phyloP scores from a whole-genome alignment of 164 flowering plant genomes.

The Magnolia officinalis region DNA sequence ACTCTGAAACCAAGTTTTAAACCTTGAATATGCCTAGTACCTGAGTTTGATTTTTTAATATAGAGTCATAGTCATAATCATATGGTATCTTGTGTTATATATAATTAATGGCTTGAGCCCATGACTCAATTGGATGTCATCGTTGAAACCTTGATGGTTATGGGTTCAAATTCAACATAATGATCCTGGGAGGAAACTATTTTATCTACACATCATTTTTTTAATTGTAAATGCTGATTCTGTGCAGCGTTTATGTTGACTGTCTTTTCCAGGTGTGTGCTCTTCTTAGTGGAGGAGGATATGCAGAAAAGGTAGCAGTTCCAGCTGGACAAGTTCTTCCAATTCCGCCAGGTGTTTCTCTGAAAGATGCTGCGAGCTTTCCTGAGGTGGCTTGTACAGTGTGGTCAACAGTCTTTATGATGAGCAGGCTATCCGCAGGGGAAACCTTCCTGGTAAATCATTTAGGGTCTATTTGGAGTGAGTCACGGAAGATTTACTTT shows the following conservation, averaged over 20 bases:
- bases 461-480: neutral
- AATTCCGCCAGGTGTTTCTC: constrained; percentile 71
- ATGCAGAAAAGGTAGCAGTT: constrained; percentile 93
- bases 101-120: neutral
- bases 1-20: too few species aligned
- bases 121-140: neutral
- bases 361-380: constrained; percentile 80
- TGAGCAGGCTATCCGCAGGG: constrained; percentile 63
- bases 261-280: constrained; percentile 76
- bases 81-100: neutral
- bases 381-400: constrained; percentile 99
- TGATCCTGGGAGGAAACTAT: neutral
- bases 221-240: neutral
- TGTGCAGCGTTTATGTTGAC: neutral
- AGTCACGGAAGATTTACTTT: neutral
- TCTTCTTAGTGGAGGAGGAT: constrained; percentile 89
- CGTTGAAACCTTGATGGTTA: neutral
- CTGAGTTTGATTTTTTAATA: too few species aligned
- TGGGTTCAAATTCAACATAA: neutral
- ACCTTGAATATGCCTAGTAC: too few species aligned
- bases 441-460: constrained; percentile 72
- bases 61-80: too few species aligned
- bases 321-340: constrained; percentile 89
- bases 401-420: constrained; percentile 97
- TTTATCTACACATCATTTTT: neutral